These are phyloP conservation scores for Kwoniella newhampshirensis DNA, from an alignment of 768 basidiomycete species.

Conservation along the genomic window DNA sequence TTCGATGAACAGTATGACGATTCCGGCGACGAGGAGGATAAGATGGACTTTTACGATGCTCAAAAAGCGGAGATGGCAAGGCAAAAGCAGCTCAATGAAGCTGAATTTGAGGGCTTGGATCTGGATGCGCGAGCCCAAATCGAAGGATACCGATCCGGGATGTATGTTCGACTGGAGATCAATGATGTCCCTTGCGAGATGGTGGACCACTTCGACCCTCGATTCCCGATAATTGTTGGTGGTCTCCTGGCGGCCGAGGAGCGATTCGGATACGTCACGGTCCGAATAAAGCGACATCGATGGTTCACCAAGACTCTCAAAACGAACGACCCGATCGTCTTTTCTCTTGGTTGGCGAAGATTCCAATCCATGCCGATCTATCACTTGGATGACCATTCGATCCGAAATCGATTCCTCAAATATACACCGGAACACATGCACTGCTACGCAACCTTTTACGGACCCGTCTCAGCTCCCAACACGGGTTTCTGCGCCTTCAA, in stretches of 20 bases:
- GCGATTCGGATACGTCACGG: constrained; percentile 88
- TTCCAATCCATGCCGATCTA: constrained; percentile 96
- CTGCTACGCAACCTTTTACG: constrained; percentile 96
- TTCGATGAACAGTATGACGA: constrained; percentile 97
- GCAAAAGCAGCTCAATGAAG: constrained; percentile 76
- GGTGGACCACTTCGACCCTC: constrained; percentile 87
- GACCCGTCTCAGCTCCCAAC: constrained; percentile 85
- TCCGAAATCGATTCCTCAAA: constrained; percentile 98
- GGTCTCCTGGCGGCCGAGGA: constrained; percentile 87
- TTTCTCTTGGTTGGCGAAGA: constrained; percentile 95
- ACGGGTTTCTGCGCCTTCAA: constrained; percentile 98
- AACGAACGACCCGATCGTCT: constrained; percentile 92
- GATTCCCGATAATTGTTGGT: constrained; percentile 86
- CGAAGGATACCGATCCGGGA: constrained; percentile 85
- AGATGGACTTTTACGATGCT: constrained; percentile 83
- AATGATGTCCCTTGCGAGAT: constrained; percentile 81
- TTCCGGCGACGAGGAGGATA: constrained; percentile 59
- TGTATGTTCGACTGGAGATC: constrained; percentile 91
- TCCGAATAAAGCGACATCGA: constrained; percentile 91
- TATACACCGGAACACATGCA: constrained; percentile 99
- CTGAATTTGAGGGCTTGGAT: constrained; percentile 79
- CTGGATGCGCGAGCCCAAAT: constrained; percentile 74
- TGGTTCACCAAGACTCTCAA: constrained; percentile 91
- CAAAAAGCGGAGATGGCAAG: constrained; percentile 88
- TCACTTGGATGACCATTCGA: constrained; percentile 94